Conservation (phyloP, 2,329 filamentous ascomycete species). For the Tolypocladium ophioglossoides region DNA sequence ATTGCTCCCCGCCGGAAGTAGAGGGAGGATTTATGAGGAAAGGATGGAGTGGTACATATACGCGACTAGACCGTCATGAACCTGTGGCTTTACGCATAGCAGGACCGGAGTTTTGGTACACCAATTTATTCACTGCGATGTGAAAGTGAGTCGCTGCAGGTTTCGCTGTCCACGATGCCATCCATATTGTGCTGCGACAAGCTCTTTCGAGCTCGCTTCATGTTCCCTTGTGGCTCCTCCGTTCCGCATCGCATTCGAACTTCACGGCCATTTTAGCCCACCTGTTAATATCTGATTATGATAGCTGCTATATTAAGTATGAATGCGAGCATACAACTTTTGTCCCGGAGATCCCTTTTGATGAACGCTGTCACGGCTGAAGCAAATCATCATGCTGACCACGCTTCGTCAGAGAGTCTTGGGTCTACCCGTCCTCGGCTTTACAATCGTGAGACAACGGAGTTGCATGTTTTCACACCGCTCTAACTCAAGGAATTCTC, state of each 20-base stretch:
- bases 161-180: not conserved
- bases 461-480: too few relatives aligned
- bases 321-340: too few relatives aligned
- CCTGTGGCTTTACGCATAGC: not conserved
- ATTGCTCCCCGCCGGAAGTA: constrained; percentile 20
- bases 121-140: not conserved
- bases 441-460: too few relatives aligned
- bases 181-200: not conserved
- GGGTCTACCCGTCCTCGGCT: too few relatives aligned
- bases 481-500: too few relatives aligned
- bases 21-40: not conserved
- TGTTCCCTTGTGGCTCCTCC: not conserved
- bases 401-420: too few relatives aligned
- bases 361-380: too few relatives aligned
- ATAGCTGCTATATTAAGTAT: too few relatives aligned
- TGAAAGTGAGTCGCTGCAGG: not conserved
- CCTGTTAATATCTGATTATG: too few relatives aligned
- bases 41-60: not conserved
- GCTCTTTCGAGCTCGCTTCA: not conserved
- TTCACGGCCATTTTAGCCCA: too few relatives aligned
- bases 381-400: too few relatives aligned
- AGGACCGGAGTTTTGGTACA: not conserved
- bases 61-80: not conserved
- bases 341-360: too few relatives aligned
- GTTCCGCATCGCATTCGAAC: not conserved